Evolutionary conservation across 2,329 filamentous ascomycete species (phyloP).

Genomic region (Graphium sp.): DNA sequence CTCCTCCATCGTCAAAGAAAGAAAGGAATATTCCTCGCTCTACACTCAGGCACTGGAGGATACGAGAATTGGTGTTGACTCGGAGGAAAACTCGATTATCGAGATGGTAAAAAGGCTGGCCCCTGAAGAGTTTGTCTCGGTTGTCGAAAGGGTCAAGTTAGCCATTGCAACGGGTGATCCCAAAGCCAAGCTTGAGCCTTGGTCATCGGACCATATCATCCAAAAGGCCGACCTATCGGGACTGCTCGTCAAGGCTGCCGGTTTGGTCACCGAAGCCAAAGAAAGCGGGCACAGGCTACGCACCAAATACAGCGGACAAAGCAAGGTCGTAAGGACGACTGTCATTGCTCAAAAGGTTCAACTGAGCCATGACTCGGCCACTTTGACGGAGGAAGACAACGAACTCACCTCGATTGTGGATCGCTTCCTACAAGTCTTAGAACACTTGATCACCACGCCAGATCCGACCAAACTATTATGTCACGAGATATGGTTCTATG

Average conservation of each 20-base stretch:
- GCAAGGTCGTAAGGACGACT: constrained; percentile 56
- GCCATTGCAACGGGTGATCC: constrained; percentile 17
- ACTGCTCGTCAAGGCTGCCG: constrained; percentile 12
- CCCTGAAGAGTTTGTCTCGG: constrained; percentile 26
- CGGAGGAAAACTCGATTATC: constrained; percentile 36
- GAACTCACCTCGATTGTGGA: constrained; percentile 52
- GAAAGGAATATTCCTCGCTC: constrained; percentile 3
- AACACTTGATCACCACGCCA: constrained; percentile 7
- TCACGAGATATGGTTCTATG: constrained; percentile 62
- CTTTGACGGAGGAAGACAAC: constrained; percentile 53
- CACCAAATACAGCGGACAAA: constrained; percentile 59
- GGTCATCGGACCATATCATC: constrained; percentile 3
- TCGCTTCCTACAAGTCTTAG: constrained; percentile 22
- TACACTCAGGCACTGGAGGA: constrained; percentile 45
- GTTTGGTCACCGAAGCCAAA: constrained; percentile 7
- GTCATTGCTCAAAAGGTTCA: constrained; percentile 70
- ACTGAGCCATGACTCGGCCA: constrained; percentile 56
- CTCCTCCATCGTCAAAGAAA: constrained; percentile 4
- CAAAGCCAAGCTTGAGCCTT: constrained; percentile 18
- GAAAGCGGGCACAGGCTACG: constrained; percentile 27
- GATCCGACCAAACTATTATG: constrained; percentile 30
- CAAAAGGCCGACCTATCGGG: too few relatives aligned
- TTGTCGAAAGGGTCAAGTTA: constrained; percentile 23
- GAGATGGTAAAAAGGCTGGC: constrained; percentile 42
- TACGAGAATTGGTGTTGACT: constrained; percentile 30